Evolutionary conservation across 768 basidiomycete genomes (phyloP).

Genomic region (Pleurotus giganteus): DNA sequence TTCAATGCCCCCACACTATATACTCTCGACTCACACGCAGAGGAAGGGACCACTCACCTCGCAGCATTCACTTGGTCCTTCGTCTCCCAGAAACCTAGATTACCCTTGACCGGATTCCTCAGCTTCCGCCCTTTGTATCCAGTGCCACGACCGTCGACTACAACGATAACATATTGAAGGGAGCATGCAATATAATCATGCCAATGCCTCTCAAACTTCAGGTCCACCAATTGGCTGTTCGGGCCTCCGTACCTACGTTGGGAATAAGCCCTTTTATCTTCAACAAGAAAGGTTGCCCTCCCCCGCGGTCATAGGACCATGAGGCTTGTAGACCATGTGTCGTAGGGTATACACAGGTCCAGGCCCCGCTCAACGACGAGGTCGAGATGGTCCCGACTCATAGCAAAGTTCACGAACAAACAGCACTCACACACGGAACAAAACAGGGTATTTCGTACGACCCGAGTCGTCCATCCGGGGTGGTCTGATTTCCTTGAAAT

Average conservation of each 20-base stretch:
- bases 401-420: constrained; percentile 7
- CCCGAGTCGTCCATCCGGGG: constrained; percentile 93
- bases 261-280: constrained; percentile 3
- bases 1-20: constrained; percentile 1
- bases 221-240: constrained; percentile 72
- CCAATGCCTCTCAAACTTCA: constrained; percentile 74
- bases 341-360: background rate
- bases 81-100: constrained; percentile 88
- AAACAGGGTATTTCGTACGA: constrained; percentile 92
- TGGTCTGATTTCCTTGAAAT: constrained; percentile 88
- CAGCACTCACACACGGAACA: constrained; percentile 74
- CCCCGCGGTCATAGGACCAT: background rate
- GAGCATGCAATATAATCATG: constrained; percentile 82
- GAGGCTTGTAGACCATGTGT: background rate
- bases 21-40: background rate
- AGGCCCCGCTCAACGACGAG: background rate
- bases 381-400: constrained; percentile 12
- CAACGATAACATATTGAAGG: constrained; percentile 81
- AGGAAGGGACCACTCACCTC: constrained; percentile 44
- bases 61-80: constrained; percentile 89
- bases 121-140: constrained; percentile 85
- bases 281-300: background rate
- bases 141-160: constrained; percentile 92
- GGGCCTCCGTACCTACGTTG: constrained; percentile 86
- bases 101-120: constrained; percentile 84